These are phyloP conservation scores for Thelephora ganbajun DNA, from an alignment of 768 basidiomycete species.

Conservation along the genomic window DNA sequence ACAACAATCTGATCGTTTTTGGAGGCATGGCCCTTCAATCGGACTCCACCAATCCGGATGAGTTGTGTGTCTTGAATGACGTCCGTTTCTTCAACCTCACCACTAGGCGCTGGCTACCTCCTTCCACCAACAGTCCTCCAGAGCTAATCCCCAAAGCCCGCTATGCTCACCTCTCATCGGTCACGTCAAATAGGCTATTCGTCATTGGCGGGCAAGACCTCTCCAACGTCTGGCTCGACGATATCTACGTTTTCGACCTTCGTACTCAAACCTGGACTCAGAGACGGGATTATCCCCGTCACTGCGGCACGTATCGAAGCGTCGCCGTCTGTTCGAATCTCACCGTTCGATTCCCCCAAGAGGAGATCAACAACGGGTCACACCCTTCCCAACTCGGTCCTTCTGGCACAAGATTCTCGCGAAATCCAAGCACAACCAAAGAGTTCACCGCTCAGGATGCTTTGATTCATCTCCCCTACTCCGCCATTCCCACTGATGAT, in stretches of 20 bases:
- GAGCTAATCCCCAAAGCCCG: slow-evolving; percentile 64
- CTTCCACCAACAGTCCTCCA: slow-evolving; percentile 24
- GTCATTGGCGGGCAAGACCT: slow-evolving; percentile 95
- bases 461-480: slow-evolving; percentile 64
- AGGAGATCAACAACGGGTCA: slow-evolving; percentile 34
- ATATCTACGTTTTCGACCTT: slow-evolving; percentile 84
- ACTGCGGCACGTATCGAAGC: slow-evolving; percentile 92
- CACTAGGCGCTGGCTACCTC: slow-evolving; percentile 57
- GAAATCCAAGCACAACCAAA: slow-evolving; percentile 18
- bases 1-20: slow-evolving; percentile 82
- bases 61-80: slow-evolving; percentile 86
- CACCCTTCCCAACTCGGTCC: slow-evolving; percentile 29
- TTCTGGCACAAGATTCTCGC: slow-evolving; percentile 42
- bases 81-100: slow-evolving; percentile 79
- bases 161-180: slow-evolving; percentile 88
- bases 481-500: slow-evolving; percentile 54
- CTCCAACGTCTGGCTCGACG: slow-evolving; percentile 86
- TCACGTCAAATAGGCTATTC: slow-evolving; percentile 73
- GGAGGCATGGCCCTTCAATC: slow-evolving; percentile 87
- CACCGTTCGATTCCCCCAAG: slow-evolving; percentile 54
- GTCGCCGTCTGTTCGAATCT: slow-evolving; percentile 69
- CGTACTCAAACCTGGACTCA: slow-evolving; percentile 62
- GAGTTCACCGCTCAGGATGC: slow-evolving; percentile 45
- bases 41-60: slow-evolving; percentile 56
- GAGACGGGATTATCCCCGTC: slow-evolving; percentile 70